Base-by-base conservation (phyloP, 1,284 basidiomycete genomes). In the Pascua sp. region DNA sequence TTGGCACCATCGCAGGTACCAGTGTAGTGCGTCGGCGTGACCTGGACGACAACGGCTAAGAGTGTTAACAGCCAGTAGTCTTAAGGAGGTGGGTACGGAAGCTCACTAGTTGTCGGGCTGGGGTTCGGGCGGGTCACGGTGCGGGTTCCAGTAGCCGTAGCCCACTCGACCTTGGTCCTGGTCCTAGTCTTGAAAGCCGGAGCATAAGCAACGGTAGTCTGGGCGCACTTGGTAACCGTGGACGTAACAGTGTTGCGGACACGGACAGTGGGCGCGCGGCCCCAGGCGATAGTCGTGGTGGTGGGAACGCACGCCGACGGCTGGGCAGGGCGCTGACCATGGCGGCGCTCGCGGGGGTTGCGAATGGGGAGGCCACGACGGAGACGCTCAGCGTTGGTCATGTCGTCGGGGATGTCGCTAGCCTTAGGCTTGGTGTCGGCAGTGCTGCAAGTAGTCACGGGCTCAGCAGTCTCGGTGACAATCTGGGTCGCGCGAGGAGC, bases 361-460 rank as follows among this genome's bases (percentile, higher is more conserved):
- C 47, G 49, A 4, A 57, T 47, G 7, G 60, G 60, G 5, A 61
- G 60, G 38, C 52, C 49, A 40, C 55, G 56, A 15, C 56, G 55
- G 8, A 61, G 47, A 8, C 60, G 55, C 47, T 61, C 49, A 4
- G 53, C 60, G 46, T 61, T 61, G 36, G 47, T 50, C 42, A 61
- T 46, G 15, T 17, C 32, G 37, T 43, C 46, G 9, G 40, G 46
- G 11, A 36, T 16, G 4, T 18, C 18, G 38, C 4, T 32, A 32
- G 24, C 24, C 24, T 32, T 32, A 32, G 24, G 24, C 24, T 48
- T 16, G 8, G 47, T 2, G 5, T 16, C 36, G n/a, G 47, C 37
- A n/a, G n/a, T 10, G 47, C 17, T 49, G 39, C 17, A 41, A 18
- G 4, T 5, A 12, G 4, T 9, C 9, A 16, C 17, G 15, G n/a